Percentiles rank a stretch among this genome's conserved stretches.
phyloP scores from a whole-genome alignment of 139 green algal species.

The Raphidocelis subcapitata region DNA sequence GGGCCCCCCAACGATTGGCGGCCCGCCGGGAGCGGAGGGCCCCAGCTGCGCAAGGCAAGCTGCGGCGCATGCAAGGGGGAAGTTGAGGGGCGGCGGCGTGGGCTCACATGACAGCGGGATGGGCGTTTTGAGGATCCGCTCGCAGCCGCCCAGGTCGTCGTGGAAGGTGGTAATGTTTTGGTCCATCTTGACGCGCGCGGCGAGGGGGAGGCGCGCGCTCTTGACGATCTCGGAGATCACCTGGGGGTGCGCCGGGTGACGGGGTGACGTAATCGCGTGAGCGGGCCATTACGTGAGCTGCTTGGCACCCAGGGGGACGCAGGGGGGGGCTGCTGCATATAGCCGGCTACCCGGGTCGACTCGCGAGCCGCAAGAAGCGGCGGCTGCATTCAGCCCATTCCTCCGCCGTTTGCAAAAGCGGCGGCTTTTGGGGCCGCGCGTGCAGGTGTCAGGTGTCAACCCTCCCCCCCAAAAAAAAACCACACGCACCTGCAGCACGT shows the following conservation, averaged over 20 bases:
- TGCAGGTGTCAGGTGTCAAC: background rate
- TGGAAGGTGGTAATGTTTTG: slow-evolving; percentile 71
- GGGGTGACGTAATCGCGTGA: background rate
- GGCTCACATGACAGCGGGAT: slow-evolving; percentile 78
- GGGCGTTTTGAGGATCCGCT: slow-evolving; percentile 75
- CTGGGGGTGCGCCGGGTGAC: slow-evolving; percentile 30
- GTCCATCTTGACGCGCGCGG: slow-evolving; percentile 34
- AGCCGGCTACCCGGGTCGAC: no score
- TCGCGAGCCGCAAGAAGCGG: no score
- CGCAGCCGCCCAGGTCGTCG: slow-evolving; percentile 54
- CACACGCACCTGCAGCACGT: slow-evolving; percentile 1
- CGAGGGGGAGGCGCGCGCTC: background rate
- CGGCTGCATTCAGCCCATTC: no score
- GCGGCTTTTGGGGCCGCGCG: background rate
- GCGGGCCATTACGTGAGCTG: background rate
- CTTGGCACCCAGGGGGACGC: background rate
- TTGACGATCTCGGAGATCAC: slow-evolving; percentile 9
- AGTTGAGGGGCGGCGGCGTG: no score
- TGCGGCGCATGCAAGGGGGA: no score
- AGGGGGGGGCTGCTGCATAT: background rate
- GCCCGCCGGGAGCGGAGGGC: no score
- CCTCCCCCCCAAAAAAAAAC: background rate
- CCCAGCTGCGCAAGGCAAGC: no score
- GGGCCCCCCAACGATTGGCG: no score
- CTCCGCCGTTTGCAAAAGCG: no score